Conservation (phyloP, 2,329 filamentous ascomycete species). For the Zasmidium citrigriseum region DNA sequence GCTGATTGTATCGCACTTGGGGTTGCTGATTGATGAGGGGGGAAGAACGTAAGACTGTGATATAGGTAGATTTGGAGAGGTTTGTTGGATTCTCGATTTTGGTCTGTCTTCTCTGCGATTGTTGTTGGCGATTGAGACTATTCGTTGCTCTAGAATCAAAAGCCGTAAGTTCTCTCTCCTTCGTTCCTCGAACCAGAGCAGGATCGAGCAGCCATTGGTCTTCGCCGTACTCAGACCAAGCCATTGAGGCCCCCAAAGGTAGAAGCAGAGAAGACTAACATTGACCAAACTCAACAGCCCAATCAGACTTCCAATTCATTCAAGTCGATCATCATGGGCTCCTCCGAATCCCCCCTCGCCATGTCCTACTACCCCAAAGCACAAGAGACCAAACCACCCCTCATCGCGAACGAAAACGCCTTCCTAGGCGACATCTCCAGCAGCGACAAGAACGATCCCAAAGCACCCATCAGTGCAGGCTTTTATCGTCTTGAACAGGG, state of each 20-base stretch:
- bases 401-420: slow-evolving; percentile 68
- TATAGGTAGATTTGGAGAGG: too few relatives aligned
- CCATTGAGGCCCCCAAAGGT: too few relatives aligned
- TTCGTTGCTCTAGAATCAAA: too few relatives aligned
- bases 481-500: slow-evolving; percentile 68
- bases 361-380: slow-evolving; percentile 55
- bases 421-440: slow-evolving; percentile 62
- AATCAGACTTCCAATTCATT: too few relatives aligned
- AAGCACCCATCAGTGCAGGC: slow-evolving; percentile 63
- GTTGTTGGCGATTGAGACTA: too few relatives aligned
- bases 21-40: neutral
- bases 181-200: neutral
- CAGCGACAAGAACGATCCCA: slow-evolving; percentile 56
- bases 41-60: too few relatives aligned
- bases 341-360: neutral
- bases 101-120: neutral
- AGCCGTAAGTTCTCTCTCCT: too few relatives aligned
- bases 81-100: too few relatives aligned
- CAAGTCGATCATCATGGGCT: neutral
- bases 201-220: too few relatives aligned
- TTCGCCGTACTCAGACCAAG: too few relatives aligned
- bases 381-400: slow-evolving; percentile 63
- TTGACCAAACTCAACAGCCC: too few relatives aligned
- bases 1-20: neutral
- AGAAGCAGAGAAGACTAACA: too few relatives aligned